phyloP scores from a whole-genome alignment of 148 eudicot genomes.

The Rhododendron simsii region DNA sequence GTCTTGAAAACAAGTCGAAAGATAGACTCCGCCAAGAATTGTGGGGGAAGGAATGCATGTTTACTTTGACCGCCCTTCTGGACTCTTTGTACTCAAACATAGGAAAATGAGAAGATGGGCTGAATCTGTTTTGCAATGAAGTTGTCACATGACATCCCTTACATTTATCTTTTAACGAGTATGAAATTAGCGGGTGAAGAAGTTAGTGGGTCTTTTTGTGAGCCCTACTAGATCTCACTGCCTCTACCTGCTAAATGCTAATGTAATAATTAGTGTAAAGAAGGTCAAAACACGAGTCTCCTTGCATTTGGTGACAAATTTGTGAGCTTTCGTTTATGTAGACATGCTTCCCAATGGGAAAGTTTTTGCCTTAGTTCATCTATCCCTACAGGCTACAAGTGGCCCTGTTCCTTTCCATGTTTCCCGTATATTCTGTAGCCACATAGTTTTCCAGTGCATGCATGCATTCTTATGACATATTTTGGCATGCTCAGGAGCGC shows the following conservation, averaged over 20 bases:
- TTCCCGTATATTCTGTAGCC: background rate
- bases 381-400: background rate
- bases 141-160: background rate
- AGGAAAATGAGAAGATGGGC: background rate
- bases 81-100: background rate
- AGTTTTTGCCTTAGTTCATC: background rate
- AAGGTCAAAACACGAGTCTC: background rate
- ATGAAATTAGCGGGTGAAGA: background rate
- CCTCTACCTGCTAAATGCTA: background rate
- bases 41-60: background rate
- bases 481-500: slow-evolving; percentile 35
- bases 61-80: background rate
- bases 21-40: background rate
- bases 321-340: background rate
- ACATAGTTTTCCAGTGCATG: background rate
- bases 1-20: background rate
- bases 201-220: background rate
- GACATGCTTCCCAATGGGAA: background rate
- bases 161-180: background rate
- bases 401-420: background rate
- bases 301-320: background rate
- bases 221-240: background rate
- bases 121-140: background rate
- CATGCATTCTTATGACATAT: background rate
- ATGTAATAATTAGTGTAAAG: background rate